Percentiles rank a stretch among this genome's conserved stretches.
Evolutionary conservation across 805 yeast genomes (phyloP).

Genomic region (Metschnikowia chrysomelidarum): DNA sequence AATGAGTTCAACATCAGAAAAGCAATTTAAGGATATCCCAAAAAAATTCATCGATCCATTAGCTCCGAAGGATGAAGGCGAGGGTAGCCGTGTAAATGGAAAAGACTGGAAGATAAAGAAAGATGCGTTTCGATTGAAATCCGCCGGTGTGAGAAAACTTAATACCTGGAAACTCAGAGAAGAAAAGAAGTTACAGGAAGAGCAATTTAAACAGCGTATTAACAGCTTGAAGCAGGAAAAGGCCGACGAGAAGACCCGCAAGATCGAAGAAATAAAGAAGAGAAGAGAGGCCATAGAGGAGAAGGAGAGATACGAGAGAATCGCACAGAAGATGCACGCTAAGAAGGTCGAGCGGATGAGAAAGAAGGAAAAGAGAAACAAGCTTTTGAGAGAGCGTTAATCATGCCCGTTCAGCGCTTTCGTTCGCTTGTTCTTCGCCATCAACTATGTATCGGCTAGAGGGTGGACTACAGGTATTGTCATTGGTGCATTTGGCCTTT

Average conservation of each 20-base stretch:
- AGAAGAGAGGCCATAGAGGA: constrained; percentile 82
- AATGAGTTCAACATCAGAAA: constrained; percentile 33
- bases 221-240: constrained; percentile 78
- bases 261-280: constrained; percentile 59
- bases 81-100: constrained; percentile 58
- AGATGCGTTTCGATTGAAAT: constrained; percentile 62
- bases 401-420: too few relatives aligned
- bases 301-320: constrained; percentile 77
- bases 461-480: too few relatives aligned
- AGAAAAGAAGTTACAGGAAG: constrained; percentile 62
- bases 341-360: constrained; percentile 88
- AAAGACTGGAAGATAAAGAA: constrained; percentile 72
- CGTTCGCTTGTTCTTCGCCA: too few relatives aligned
- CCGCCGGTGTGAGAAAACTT: constrained; percentile 51
- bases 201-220: constrained; percentile 65
- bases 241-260: constrained; percentile 52
- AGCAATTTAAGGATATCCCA: constrained; percentile 32
- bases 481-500: too few relatives aligned
- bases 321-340: constrained; percentile 86
- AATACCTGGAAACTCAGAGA: constrained; percentile 65
- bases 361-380: constrained; percentile 92
- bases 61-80: constrained; percentile 34
- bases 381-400: constrained; percentile 84
- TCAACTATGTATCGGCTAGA: too few relatives aligned
- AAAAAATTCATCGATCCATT: constrained; percentile 36